Base-by-base conservation (phyloP, 805 yeast genomes). In the Millerozyma miso region DNA sequence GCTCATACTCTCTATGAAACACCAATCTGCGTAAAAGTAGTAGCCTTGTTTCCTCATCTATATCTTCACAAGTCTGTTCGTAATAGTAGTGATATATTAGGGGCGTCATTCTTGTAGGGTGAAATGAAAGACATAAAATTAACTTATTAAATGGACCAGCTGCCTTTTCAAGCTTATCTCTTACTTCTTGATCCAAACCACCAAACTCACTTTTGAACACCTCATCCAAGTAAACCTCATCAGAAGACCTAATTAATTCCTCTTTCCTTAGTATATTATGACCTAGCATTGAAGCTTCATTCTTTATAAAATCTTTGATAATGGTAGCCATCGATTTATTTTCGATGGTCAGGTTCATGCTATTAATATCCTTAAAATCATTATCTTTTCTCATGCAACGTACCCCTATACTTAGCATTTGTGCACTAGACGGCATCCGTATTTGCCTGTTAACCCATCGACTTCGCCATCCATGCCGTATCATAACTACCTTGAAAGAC, bases 91-190 rank as follows among this genome's bases (percentile, higher is more conserved):
- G 33, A 39, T 67, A 59, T 19, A 59, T 45, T 16, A 51, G 43
- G 7, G 71, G 67, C 31, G 57, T 57, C 7, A 69, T 56, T n/a
- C 53, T 43, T 16, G 55, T 45, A 1, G 74, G 72, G 38, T 59
- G 60, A 46, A 56, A 60, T 2, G 64, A 54, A 31, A 67, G 52
- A 19, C 65, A 44, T n/a, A 58, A 45, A 18, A 53, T 48, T 16
- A 69, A 50, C 42, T 58, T 56, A 41, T 62, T 63, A 43, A 60
- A 53, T 35, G 47, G 50, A 44, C 67, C 73, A 10, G 63, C 39
- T 29, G 56, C 49, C 18, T 41, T 49, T n/a, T 46, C 44, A 19
- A 69, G 40, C 31, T 55, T 57, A 15, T 33, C 29, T 31, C 32
- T 33, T 7, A 61, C 42, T 18, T 42, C 31, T 7, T 18, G 12